Conservation (phyloP, 2,329 filamentous ascomycete species). For the Chalaropsis ovoidea region DNA sequence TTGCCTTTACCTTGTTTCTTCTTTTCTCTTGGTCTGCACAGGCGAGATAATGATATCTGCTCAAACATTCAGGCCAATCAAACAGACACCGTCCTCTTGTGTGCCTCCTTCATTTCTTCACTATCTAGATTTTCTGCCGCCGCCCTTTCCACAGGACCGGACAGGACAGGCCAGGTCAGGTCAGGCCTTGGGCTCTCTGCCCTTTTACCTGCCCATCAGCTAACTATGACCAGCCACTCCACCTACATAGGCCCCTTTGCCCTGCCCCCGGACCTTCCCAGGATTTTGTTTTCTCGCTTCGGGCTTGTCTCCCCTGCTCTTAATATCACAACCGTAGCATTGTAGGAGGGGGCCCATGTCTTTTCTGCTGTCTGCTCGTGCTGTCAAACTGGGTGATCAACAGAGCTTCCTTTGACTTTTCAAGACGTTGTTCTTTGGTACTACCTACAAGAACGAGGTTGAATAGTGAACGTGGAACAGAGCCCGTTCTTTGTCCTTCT, state of each 20-base stretch:
- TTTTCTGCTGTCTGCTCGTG: slow-evolving; percentile 1
- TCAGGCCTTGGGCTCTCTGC: neutral
- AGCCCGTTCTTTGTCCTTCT: neutral
- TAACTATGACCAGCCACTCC: too few relatives aligned
- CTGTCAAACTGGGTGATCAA: slow-evolving; percentile 12
- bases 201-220: neutral
- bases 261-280: neutral
- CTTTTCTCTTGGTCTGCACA: neutral
- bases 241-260: neutral
- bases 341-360: neutral
- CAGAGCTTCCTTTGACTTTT: neutral
- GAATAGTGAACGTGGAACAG: neutral
- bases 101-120: slow-evolving; percentile 1
- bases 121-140: neutral
- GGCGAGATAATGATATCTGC: neutral
- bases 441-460: neutral
- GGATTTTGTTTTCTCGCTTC: slow-evolving; percentile 14
- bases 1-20: neutral
- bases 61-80: neutral
- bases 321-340: slow-evolving; percentile 9
- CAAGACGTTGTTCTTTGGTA: neutral
- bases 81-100: neutral
- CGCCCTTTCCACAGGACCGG: neutral
- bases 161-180: too few relatives aligned
- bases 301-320: slow-evolving; percentile 1